Conservation (phyloP, 441 rosid genomes). For the Biscutella laevigata region DNA sequence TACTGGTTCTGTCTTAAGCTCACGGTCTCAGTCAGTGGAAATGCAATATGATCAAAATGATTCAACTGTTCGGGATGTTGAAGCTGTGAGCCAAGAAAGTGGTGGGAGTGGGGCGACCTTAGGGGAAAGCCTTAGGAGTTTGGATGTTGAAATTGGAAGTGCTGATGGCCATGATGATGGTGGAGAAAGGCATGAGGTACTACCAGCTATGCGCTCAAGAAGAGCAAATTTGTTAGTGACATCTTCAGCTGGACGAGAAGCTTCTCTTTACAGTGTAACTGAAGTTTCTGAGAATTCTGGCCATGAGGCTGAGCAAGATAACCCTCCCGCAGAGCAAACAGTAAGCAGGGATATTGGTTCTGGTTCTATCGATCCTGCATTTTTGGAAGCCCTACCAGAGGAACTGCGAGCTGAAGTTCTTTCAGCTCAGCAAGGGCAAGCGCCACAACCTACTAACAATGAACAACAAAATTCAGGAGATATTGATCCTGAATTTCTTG, state of each 20-base stretch:
- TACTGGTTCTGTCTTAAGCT: conserved; percentile 37
- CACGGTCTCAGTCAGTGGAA: conserved; percentile 55
- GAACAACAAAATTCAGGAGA: conserved; percentile 74
- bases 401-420: conserved; percentile 98
- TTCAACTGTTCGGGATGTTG: conserved; percentile 77
- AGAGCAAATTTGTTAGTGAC: conserved; percentile 58
- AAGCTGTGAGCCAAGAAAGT: conserved; percentile 99
- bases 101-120: conserved; percentile 96
- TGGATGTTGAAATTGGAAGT: conserved; percentile 99
- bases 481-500: conserved; percentile 97
- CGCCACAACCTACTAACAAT: conserved; percentile 66
- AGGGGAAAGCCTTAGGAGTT: conserved; percentile 96
- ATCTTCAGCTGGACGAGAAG: conserved; percentile 62
- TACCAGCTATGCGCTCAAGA: conserved; percentile 64
- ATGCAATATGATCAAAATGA: conserved; percentile 96
- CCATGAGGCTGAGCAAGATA: conserved; percentile 84
- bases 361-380: conserved; percentile 91
- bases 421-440: conserved; percentile 88
- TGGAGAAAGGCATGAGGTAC: conserved; percentile 74
- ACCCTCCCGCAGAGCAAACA: conserved; percentile 60
- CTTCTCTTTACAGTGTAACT: conserved; percentile 80
- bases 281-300: conserved; percentile 93
- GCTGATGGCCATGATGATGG: conserved; percentile 99
- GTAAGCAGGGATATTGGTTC: conserved; percentile 54
- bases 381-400: conserved; percentile 96